phyloP scores from a whole-genome alignment of 1,284 basidiomycete genomes.

The Ustilago curta region DNA sequence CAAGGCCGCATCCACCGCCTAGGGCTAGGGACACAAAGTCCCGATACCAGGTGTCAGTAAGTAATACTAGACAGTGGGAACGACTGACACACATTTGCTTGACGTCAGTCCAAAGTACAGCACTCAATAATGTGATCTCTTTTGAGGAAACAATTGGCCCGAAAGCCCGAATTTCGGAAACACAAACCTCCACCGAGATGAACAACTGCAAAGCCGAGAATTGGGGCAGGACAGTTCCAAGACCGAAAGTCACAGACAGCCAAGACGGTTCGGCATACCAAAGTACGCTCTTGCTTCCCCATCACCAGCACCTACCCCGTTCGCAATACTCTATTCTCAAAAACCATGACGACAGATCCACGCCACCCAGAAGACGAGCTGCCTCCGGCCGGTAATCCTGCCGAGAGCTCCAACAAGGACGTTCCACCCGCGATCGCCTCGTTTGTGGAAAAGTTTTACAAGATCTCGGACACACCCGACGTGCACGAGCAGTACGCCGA shows the following conservation, averaged over 20 bases:
- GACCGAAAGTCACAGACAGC: neutral
- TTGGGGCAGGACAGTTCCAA: neutral
- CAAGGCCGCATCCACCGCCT: no score
- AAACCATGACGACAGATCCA: constrained; percentile 10
- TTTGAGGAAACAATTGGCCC: no score
- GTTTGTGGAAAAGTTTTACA: constrained; percentile 43
- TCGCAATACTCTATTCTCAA: no score
- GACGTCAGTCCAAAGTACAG: no score
- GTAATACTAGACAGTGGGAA: no score
- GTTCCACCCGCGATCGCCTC: constrained; percentile 34
- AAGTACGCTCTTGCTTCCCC: neutral
- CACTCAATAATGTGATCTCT: no score
- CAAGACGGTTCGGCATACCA: neutral
- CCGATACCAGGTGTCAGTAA: no score
- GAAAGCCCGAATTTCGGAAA: no score
- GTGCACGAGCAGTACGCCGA: constrained; percentile 48
- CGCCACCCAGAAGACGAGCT: constrained; percentile 31
- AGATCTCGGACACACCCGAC: constrained; percentile 45
- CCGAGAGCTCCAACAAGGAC: constrained; percentile 30
- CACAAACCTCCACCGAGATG: neutral
- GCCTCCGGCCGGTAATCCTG: constrained; percentile 37
- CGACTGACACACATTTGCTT: no score
- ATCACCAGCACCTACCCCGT: neutral
- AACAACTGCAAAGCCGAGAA: neutral
- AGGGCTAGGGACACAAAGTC: no score